Evolutionary conservation across 352 stramenopile genomes (phyloP).

Genomic region (Phytophthora sp.): DNA sequence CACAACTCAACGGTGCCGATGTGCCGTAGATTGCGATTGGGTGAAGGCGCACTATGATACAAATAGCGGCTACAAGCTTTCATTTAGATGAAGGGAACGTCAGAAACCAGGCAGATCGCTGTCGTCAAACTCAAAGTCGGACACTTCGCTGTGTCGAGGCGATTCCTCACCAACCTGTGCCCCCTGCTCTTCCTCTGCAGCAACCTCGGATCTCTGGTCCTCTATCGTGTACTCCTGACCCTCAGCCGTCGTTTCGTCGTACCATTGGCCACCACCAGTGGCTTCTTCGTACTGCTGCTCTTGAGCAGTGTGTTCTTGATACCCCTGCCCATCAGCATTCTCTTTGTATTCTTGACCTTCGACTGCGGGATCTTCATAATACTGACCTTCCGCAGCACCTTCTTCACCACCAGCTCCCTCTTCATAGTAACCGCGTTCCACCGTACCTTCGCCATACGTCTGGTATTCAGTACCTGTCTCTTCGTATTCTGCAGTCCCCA

Average conservation of each 20-base stretch:
- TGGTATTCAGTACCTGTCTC: slow-evolving; percentile 13
- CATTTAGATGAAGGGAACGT: slow-evolving; percentile 13
- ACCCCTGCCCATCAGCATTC: background rate
- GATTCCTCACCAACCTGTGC: slow-evolving; percentile 21
- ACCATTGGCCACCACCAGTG: slow-evolving; percentile 6
- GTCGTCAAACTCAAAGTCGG: slow-evolving; percentile 66
- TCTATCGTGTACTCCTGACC: slow-evolving; percentile 13
- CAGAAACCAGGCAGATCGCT: slow-evolving; percentile 64
- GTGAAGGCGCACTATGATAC: slow-evolving; percentile 11
- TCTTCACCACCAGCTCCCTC: slow-evolving; percentile 9
- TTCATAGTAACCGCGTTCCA: slow-evolving; percentile 22
- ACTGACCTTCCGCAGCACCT: slow-evolving; percentile 6
- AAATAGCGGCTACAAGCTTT: slow-evolving; percentile 20
- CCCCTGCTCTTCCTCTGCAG: slow-evolving; percentile 4
- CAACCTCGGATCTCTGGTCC: slow-evolving; percentile 11
- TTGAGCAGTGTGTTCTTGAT: slow-evolving; percentile 17
- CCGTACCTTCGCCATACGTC: slow-evolving; percentile 9
- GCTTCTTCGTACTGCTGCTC: slow-evolving; percentile 6
- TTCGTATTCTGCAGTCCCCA: slow-evolving; percentile 11
- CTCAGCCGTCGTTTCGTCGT: slow-evolving; percentile 24
- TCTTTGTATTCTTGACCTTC: slow-evolving; percentile 6
- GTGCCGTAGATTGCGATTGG: slow-evolving; percentile 15
- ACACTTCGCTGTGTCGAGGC: slow-evolving; percentile 40
- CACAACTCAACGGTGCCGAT: slow-evolving; percentile 35
- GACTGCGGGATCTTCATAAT: slow-evolving; percentile 6